Evolutionary conservation across 192 early-diverging fungal genomes (phyloP), one percentile per base, ranked within the genome.

Genomic region (Coemansia sp.): DNA sequence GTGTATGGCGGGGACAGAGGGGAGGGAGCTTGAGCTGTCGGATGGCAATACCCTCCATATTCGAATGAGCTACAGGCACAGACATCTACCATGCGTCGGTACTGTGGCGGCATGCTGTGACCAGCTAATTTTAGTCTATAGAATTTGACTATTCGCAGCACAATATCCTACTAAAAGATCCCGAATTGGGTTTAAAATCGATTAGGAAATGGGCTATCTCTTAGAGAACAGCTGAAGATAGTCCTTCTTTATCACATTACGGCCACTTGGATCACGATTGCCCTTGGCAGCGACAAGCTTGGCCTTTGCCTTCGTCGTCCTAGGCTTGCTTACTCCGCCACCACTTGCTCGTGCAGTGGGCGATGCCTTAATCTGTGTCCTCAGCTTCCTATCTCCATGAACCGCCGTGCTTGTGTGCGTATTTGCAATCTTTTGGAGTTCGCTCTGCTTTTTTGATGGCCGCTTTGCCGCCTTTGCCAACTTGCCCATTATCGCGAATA

Each of bases 391-490:
- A 25, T 25, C 25, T 25, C 25, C 25, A 25, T 25, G 25, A 25
- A 25, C 25, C 2, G 25, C 25, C 2, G 25, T 25, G 1, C 25
- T 25, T 25, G 25, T 25, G n/a, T 17, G 32, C 14, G 72, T 61
- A 61, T 63, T 65, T 3, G 53, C 17, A 8, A 32, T 41, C 54
- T 71, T 75, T 61, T 67, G 67, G 11, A 78, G 72, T 37, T 87
- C 87, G 75, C 87, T 90, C 61, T 90, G 84, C 69, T 89, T 86
- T 63, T 85, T 86, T 10, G 85, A 84, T 12, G 88, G 88, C 13
- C 89, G 81, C 68, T 89, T 89, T 70, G 87, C 85, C 54, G 87
- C 87, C 77, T 90, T 90, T 65, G 89, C 89, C 48, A 86, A 87
- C 51, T 86, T 88, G 43, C 89, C 89, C 89, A 90, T 90, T 20